Conservation (phyloP, 2,329 filamentous ascomycete species). For the Aaosphaeria arxii region DNA sequence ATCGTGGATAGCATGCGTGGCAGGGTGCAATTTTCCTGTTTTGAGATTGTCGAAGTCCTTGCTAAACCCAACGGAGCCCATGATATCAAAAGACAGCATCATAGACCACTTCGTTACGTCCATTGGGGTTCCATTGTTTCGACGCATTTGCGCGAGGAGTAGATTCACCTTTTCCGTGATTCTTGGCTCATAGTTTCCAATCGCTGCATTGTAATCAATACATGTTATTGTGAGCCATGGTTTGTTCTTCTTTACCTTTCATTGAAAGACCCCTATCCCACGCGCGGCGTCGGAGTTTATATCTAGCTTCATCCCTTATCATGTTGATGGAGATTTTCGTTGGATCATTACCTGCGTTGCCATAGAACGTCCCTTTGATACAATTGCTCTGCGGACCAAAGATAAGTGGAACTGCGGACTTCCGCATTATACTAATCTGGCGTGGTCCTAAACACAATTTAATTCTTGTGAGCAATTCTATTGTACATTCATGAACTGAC, state of each 20-base stretch:
- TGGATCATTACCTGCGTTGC: constrained; percentile 13
- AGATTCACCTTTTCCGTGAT: constrained; percentile 21
- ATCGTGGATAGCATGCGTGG: constrained; percentile 34
- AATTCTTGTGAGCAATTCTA: not conserved
- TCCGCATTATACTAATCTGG: constrained; percentile 19
- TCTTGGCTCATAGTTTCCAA: constrained; percentile 19
- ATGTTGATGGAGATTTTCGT: not conserved
- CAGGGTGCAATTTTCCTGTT: constrained; percentile 22
- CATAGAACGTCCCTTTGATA: constrained; percentile 24
- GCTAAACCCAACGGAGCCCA: constrained; percentile 26
- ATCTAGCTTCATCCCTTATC: not conserved
- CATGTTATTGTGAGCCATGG: too few relatives aligned
- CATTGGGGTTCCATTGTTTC: constrained; percentile 12
- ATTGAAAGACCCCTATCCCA: constrained; percentile 6
- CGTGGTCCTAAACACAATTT: constrained; percentile 17
- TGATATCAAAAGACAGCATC: constrained; percentile 26
- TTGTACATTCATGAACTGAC: constrained; percentile 10
- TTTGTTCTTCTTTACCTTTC: not conserved
- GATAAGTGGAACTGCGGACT: constrained; percentile 16
- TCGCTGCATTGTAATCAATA: constrained; percentile 8
- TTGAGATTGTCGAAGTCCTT: constrained; percentile 23
- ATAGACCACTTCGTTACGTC: constrained; percentile 22
- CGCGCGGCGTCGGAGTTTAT: constrained; percentile 1
- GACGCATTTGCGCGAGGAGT: constrained; percentile 12
- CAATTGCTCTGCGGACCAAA: constrained; percentile 21